phyloP scores from a whole-genome alignment of 1,284 basidiomycete species.

The Cerrena zonata region DNA sequence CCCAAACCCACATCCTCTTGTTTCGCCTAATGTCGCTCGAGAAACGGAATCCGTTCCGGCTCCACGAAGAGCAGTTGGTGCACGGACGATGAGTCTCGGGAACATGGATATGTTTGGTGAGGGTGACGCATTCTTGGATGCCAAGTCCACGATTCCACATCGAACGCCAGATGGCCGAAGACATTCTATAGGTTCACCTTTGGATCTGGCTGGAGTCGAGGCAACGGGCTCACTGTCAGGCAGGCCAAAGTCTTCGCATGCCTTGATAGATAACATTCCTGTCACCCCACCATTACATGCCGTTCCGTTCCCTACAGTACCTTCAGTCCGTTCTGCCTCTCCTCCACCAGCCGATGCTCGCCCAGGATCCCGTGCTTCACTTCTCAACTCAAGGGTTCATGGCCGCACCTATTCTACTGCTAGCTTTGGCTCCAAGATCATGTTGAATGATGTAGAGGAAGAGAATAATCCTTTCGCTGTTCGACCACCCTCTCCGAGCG shows the following conservation, averaged over 20 bases:
- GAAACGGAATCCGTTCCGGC: slow-evolving; percentile 9
- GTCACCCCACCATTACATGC: slow-evolving; percentile 40
- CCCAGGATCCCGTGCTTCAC: slow-evolving; percentile 8
- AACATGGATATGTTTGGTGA: slow-evolving; percentile 48
- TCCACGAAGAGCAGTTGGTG: slow-evolving; percentile 29
- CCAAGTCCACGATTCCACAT: slow-evolving; percentile 19
- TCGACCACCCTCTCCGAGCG: slow-evolving; percentile 50
- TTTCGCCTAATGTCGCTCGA: no score
- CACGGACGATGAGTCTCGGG: slow-evolving; percentile 61
- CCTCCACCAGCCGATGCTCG: slow-evolving; percentile 25
- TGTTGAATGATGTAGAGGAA: slow-evolving; percentile 30
- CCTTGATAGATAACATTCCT: slow-evolving; percentile 41
- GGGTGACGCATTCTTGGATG: slow-evolving; percentile 41
- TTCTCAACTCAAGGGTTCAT: slow-evolving; percentile 25
- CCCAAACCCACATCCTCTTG: slow-evolving; percentile 44
- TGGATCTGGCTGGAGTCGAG: slow-evolving; percentile 47
- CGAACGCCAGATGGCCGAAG: slow-evolving; percentile 27
- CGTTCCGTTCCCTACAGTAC: slow-evolving; percentile 57
- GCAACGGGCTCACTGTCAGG: slow-evolving; percentile 34
- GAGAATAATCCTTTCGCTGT: slow-evolving; percentile 53
- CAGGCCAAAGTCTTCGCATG: slow-evolving; percentile 44
- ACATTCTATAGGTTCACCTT: slow-evolving; percentile 50
- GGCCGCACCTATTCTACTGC: slow-evolving; percentile 42
- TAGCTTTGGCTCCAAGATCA: slow-evolving; percentile 41
- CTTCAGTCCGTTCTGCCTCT: slow-evolving; percentile 49